Conservation (phyloP, 495 filamentous ascomycete species). For the Aspergillus baeticus region DNA sequence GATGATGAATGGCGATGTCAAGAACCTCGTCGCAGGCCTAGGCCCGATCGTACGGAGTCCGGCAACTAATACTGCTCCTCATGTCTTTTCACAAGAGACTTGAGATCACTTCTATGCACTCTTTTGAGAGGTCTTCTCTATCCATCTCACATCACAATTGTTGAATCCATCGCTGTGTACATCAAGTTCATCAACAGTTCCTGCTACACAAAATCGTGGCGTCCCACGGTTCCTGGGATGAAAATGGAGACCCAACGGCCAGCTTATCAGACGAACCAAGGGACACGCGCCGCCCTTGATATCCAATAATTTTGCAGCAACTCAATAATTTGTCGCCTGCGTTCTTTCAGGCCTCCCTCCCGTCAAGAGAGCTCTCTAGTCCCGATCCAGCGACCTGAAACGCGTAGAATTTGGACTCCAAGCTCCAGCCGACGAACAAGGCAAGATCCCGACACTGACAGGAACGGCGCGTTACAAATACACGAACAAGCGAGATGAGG, state of each 20-base stretch:
- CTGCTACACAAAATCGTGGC: background rate
- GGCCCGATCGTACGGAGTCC: background rate
- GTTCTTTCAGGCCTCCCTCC: no score
- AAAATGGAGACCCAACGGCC: background rate
- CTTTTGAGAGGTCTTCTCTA: no score
- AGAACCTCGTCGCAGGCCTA: background rate
- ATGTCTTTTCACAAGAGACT: no score
- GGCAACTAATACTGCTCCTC: no score
- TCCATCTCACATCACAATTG: no score
- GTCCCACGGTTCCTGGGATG: background rate
- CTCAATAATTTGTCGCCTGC: no score
- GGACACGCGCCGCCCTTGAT: background rate
- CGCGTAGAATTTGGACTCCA: background rate
- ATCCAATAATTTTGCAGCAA: background rate
- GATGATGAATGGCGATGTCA: background rate
- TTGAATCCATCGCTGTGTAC: no score
- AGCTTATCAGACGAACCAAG: slow-evolving; percentile 1
- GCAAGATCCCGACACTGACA: background rate
- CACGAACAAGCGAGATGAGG: slow-evolving; percentile 10
- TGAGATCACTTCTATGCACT: no score
- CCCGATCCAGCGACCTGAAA: background rate
- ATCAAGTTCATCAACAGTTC: background rate
- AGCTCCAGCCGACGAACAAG: background rate
- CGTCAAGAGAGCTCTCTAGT: background rate
- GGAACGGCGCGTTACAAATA: background rate